A percentile compares a stretch with the other conserved stretches of the same genome.
These are phyloP conservation scores for Sanghuangporus weigelae DNA, from an alignment of 1,284 basidiomycete genomes.

Conservation along the genomic window DNA sequence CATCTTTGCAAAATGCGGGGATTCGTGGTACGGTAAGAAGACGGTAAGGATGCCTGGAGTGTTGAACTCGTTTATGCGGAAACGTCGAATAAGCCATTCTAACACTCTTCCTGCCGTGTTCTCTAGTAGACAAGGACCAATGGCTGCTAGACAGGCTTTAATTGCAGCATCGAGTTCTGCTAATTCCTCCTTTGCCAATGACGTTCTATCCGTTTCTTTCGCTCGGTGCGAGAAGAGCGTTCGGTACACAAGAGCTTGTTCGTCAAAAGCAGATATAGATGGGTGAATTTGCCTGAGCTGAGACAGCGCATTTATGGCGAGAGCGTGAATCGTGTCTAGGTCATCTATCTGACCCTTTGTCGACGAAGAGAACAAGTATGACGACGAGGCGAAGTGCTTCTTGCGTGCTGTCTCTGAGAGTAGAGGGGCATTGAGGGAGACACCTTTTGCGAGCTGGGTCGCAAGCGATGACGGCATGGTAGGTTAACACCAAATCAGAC, in stretches of 20 bases:
- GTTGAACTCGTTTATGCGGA: slow-evolving; percentile 95
- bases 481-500: not conserved
- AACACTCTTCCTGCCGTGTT: slow-evolving; percentile 82
- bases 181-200: slow-evolving; percentile 64
- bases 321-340: slow-evolving; percentile 80
- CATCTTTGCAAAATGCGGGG: slow-evolving; percentile 93
- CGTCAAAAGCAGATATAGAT: slow-evolving; percentile 60
- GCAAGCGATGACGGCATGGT: slow-evolving; percentile 76
- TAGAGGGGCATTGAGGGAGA: slow-evolving; percentile 76
- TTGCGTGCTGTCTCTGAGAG: slow-evolving; percentile 65
- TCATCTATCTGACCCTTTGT: slow-evolving; percentile 77
- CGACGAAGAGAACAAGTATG: slow-evolving; percentile 82
- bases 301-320: slow-evolving; percentile 78
- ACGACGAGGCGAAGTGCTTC: slow-evolving; percentile 50
- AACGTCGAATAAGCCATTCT: slow-evolving; percentile 94
- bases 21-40: slow-evolving; percentile 94
- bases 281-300: slow-evolving; percentile 70
- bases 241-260: slow-evolving; percentile 1
- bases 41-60: slow-evolving; percentile 72
- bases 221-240: slow-evolving; percentile 79
- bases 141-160: slow-evolving; percentile 58
- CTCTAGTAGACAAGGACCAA: slow-evolving; percentile 82
- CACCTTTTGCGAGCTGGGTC: slow-evolving; percentile 74
- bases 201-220: slow-evolving; percentile 77
- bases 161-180: slow-evolving; percentile 57